phyloP scores from a whole-genome alignment of 2,329 filamentous ascomycete genomes.

The Diaporthe citriasiana region DNA sequence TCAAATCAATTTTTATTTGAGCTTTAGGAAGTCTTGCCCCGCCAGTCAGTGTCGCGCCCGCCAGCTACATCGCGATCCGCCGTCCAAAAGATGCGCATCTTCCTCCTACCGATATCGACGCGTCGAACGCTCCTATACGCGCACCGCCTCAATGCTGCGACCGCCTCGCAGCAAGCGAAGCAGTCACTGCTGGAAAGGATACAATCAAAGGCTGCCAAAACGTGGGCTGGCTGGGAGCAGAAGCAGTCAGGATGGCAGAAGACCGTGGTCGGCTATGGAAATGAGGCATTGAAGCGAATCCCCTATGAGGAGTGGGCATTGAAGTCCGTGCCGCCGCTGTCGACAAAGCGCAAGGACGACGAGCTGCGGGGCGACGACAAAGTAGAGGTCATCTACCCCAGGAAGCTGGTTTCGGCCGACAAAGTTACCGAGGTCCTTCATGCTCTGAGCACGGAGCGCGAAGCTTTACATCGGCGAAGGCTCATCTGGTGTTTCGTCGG shows the following conservation, averaged over 20 bases:
- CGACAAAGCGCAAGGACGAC: conserved; percentile 73
- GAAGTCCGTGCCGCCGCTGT: conserved; percentile 91
- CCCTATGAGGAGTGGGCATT: conserved; percentile 98
- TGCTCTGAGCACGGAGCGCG: conserved; percentile 82
- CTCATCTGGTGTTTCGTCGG: conserved; percentile 85
- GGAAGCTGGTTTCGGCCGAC: conserved; percentile 74
- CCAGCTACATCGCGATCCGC: conserved; percentile 7
- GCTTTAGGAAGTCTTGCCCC: not conserved
- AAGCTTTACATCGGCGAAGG: conserved; percentile 80
- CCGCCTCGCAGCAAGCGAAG: conserved; percentile 63
- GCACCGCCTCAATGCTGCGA: conserved; percentile 76
- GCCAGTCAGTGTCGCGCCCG: not conserved
- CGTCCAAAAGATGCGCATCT: conserved; percentile 84
- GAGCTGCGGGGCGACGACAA: conserved; percentile 73
- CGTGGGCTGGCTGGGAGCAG: conserved; percentile 91
- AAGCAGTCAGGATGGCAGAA: conserved; percentile 90
- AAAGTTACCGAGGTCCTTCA: conserved; percentile 76
- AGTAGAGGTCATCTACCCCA: conserved; percentile 83
- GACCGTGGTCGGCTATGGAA: conserved; percentile 87
- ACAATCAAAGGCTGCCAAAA: conserved; percentile 78
- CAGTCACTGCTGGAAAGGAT: conserved; percentile 76
- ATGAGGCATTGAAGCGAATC: conserved; percentile 86
- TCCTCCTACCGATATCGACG: conserved; percentile 93
- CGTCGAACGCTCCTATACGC: conserved; percentile 93
- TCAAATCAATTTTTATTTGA: not conserved